A percentile compares a stretch with the other conserved stretches of the same genome.
Conservation (phyloP, 1,284 basidiomycete species). For the Violaceomyces palustris region DNA sequence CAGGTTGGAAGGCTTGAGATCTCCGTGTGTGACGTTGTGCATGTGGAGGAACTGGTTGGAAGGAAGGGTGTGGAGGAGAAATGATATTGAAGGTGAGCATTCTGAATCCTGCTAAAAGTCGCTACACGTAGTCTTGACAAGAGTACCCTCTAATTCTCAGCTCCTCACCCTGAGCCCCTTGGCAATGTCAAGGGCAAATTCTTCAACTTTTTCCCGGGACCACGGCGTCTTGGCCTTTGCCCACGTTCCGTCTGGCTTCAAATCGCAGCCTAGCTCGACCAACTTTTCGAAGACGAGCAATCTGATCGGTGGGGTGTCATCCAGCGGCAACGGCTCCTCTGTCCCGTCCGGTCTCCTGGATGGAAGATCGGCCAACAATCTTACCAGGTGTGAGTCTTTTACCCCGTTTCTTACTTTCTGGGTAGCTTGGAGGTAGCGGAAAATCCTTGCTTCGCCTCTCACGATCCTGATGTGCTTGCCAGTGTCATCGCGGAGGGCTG, state of each 20-base stretch:
- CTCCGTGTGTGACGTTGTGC: slow-evolving; percentile 39
- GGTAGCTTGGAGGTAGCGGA: slow-evolving; percentile 30
- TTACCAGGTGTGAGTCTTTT: slow-evolving; percentile 18
- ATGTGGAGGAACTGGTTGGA: slow-evolving; percentile 26
- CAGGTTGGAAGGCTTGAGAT: slow-evolving; percentile 41
- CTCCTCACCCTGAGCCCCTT: slow-evolving; percentile 30
- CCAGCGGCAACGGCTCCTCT: background rate
- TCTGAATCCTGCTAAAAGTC: background rate
- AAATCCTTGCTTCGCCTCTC: slow-evolving; percentile 36
- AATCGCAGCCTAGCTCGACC: slow-evolving; percentile 34
- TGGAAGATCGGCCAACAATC: slow-evolving; percentile 26
- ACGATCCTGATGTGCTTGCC: slow-evolving; percentile 32
- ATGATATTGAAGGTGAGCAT: background rate
- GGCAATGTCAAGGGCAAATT: slow-evolving; percentile 24
- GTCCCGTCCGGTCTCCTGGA: background rate
- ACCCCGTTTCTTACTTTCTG: slow-evolving; percentile 6
- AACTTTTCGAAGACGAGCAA: slow-evolving; percentile 37
- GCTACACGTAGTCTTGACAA: background rate
- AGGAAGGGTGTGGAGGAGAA: background rate
- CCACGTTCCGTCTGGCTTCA: slow-evolving; percentile 25
- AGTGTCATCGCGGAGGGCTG: slow-evolving; percentile 16
- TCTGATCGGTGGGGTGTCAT: slow-evolving; percentile 26
- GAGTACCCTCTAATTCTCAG: background rate
- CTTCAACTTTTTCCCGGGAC: slow-evolving; percentile 30
- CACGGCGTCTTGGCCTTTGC: slow-evolving; percentile 16